Percentiles rank a stretch among this genome's conserved stretches.
These are phyloP conservation scores for Potentilla sterilis DNA, from an alignment of 306 rosid species.

Conservation along the genomic window DNA sequence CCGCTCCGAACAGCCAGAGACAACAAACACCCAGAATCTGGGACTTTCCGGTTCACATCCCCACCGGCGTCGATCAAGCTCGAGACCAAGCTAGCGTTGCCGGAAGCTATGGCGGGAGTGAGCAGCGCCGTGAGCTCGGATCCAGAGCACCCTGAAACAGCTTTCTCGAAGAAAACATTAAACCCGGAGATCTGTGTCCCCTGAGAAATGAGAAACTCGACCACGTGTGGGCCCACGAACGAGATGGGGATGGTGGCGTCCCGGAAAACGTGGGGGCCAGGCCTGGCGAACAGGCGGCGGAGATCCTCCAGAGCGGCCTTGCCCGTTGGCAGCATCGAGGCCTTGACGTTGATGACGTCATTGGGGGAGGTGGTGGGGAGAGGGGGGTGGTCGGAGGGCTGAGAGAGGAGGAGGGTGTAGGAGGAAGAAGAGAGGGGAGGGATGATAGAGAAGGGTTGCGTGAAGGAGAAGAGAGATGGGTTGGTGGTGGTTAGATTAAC, in stretches of 20 bases:
- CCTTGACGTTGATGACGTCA: slow-evolving; percentile 55
- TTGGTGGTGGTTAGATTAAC: slow-evolving; percentile 72
- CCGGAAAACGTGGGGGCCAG: slow-evolving; percentile 75
- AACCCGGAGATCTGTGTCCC: slow-evolving; percentile 22
- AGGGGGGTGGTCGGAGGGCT: slow-evolving; percentile 47
- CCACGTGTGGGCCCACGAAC: slow-evolving; percentile 60
- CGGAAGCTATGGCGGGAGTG: slow-evolving; percentile 40
- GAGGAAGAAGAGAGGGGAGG: slow-evolving; percentile 71
- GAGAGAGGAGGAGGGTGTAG: slow-evolving; percentile 43
- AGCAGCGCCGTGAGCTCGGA: slow-evolving; percentile 49
- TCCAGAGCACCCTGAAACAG: slow-evolving; percentile 50
- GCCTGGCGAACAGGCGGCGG: slow-evolving; percentile 57
- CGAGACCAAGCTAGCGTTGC: slow-evolving; percentile 37
- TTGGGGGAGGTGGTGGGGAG: slow-evolving; percentile 41
- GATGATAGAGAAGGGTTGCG: slow-evolving; percentile 52
- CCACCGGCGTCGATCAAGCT: slow-evolving; percentile 60
- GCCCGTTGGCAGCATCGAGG: slow-evolving; percentile 80
- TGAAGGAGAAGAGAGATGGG: slow-evolving; percentile 49
- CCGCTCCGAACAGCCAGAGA: slow-evolving; percentile 41
- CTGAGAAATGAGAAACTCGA: slow-evolving; percentile 46
- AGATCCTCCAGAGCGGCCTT: slow-evolving; percentile 61
- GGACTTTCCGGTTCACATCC: slow-evolving; percentile 38
- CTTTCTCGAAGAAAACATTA: slow-evolving; percentile 32
- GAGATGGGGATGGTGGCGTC: slow-evolving; percentile 65
- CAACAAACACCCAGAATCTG: slow-evolving; percentile 39